These are phyloP conservation scores for Thraustochytrium aureum DNA, from an alignment of 352 stramenopile species.

Conservation along the genomic window DNA sequence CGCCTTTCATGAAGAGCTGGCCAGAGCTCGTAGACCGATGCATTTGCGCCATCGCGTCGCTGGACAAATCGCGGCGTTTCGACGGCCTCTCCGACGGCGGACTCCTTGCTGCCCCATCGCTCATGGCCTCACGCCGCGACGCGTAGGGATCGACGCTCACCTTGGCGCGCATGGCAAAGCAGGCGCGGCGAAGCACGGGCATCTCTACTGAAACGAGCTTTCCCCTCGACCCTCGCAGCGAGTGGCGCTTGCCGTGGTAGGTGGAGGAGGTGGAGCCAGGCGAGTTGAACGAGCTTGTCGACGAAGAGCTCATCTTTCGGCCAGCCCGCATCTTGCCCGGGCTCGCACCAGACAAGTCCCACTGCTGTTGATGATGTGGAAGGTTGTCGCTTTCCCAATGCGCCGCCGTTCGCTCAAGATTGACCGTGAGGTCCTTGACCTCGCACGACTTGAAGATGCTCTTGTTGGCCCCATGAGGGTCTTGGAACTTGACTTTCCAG, in stretches of 20 bases:
- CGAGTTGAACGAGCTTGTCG: not conserved
- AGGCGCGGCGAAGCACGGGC: conserved; percentile 27
- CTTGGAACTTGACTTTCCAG: conserved; percentile 33
- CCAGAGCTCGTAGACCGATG: not conserved
- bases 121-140: not conserved
- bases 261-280: not conserved
- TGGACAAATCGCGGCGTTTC: no score
- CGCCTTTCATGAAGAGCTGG: not conserved
- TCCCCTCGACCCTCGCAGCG: not conserved
- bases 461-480: conserved; percentile 13
- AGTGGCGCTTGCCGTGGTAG: not conserved
- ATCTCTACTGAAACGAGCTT: conserved; percentile 1
- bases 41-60: not conserved
- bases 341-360: not conserved
- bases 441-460: conserved; percentile 45
- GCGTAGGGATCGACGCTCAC: conserved; percentile 3
- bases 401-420: conserved; percentile 1
- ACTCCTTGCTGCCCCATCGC: not conserved
- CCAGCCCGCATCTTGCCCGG: not conserved
- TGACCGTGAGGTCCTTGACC: conserved; percentile 45
- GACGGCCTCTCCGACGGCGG: not conserved
- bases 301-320: not conserved
- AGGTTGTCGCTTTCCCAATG: no score
- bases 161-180: conserved; percentile 9
- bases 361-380: no score